Base-by-base conservation (phyloP, 345 rosid genomes). In the Moringa oleifera region DNA sequence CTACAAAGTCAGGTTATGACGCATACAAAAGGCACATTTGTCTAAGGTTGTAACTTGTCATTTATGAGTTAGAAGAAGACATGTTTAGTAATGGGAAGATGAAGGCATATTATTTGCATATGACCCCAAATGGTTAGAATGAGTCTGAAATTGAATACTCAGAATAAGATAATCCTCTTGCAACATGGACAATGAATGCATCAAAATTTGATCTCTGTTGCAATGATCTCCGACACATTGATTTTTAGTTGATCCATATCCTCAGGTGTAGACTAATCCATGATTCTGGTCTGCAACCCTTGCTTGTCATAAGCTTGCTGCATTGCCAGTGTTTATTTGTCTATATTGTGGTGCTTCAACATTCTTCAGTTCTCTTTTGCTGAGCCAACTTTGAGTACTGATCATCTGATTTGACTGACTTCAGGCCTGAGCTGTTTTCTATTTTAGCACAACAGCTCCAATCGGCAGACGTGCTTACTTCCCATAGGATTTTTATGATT, bases 401-500 rank as follows among this genome's bases (percentile, higher is more conserved):
- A 62, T 76, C 20, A 45, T 46, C 17, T 56, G 57, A 66, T 36
- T 57, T 70, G 55, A 67, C n/a, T 79, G 57, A 75, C 68, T 64
- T 69, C 78, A 94, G 97, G 97, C 87, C 92, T 25, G 89, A 86
- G 63, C 90, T 94, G 65, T 88, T 94, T 74, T 79, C 96, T 20
- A 76, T 74, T 55, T 79, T 94, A 60, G 95, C 96, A 28, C 86
- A 85, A 75, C 85, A 82, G 75, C 95, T 94, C 70, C 95, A 80
- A 49, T 79, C 83, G n/a, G 87, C 91, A 52, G 95, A 94, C 63
- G 81, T 78, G 61, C 90, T 90, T 63, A 65, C 85, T 53, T 94
- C 97, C 71, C 96, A 90, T 79, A 80, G 99, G 75, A 86, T 94
- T 71, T 86, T 86, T 78, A 71, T 90, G 89, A 90, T 79, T 64